These are phyloP conservation scores for Mortierella sp. DNA, from an alignment of 371 early-diverging fungal species.

Conservation along the genomic window DNA sequence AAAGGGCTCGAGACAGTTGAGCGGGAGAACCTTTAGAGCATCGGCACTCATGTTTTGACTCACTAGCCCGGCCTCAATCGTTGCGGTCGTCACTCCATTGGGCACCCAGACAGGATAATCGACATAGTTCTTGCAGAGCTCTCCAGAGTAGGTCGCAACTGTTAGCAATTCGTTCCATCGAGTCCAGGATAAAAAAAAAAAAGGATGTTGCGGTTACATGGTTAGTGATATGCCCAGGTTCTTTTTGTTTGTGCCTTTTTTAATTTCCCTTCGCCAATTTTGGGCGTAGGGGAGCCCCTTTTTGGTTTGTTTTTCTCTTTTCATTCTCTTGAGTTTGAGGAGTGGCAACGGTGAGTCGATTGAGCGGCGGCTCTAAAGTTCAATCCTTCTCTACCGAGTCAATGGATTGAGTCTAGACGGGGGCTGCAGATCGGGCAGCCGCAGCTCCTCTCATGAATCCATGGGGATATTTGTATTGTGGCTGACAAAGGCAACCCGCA, in stretches of 20 bases:
- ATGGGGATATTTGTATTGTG: no score
- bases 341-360: no score
- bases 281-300: no score
- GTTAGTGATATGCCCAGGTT: no score
- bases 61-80: constrained; percentile 8
- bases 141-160: constrained; percentile 12
- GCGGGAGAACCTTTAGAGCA: not conserved
- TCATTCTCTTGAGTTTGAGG: no score
- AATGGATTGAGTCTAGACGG: no score
- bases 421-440: no score
- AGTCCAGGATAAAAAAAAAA: not conserved
- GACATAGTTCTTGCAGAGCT: constrained; percentile 19
- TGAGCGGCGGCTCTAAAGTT: no score
- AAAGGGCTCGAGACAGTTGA: not conserved
- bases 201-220: not conserved
- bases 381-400: no score
- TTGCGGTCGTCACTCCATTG: not conserved
- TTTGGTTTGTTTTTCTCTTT: no score
- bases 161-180: not conserved
- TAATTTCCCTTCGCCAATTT: not conserved
- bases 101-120: constrained; percentile 22
- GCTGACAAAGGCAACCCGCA: no score
- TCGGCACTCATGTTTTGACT: not conserved
- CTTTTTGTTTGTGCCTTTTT: not conserved
- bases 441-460: no score